These are phyloP conservation scores for Wickerhamomyces rabaulensis DNA, from an alignment of 805 yeast genomes.

Conservation along the genomic window DNA sequence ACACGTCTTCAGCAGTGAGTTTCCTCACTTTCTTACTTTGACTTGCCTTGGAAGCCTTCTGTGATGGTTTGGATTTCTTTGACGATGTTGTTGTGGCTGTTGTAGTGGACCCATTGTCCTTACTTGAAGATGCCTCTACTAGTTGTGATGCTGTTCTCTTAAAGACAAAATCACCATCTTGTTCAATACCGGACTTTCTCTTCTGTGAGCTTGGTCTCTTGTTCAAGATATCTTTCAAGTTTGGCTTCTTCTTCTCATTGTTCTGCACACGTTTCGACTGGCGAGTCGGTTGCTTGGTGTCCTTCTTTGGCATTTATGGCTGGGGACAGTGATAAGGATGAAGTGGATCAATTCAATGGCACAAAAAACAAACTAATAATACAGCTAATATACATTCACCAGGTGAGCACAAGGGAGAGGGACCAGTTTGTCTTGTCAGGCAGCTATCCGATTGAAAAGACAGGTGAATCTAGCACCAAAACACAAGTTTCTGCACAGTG, in stretches of 20 bases:
- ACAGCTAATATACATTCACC: background rate
- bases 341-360: background rate
- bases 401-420: background rate
- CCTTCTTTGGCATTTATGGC: background rate
- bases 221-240: conserved; percentile 20
- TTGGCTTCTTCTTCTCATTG: conserved; percentile 14
- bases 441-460: background rate
- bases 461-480: background rate
- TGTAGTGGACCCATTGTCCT: background rate
- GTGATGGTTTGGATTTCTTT: background rate
- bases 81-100: no score
- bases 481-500: background rate
- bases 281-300: conserved; percentile 8
- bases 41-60: background rate
- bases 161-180: conserved; percentile 20
- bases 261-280: conserved; percentile 11
- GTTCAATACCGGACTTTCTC: conserved; percentile 8
- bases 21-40: conserved; percentile 3
- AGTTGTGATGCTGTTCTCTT: conserved; percentile 14
- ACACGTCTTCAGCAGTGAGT: conserved; percentile 16
- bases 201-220: conserved; percentile 10
- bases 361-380: background rate
- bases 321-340: background rate
- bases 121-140: background rate
- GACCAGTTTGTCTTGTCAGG: background rate